Evolutionary conservation across 2,329 filamentous ascomycete genomes (phyloP), one percentile per base, ranked within the genome.

Genomic region (Grosmannia huntii): DNA sequence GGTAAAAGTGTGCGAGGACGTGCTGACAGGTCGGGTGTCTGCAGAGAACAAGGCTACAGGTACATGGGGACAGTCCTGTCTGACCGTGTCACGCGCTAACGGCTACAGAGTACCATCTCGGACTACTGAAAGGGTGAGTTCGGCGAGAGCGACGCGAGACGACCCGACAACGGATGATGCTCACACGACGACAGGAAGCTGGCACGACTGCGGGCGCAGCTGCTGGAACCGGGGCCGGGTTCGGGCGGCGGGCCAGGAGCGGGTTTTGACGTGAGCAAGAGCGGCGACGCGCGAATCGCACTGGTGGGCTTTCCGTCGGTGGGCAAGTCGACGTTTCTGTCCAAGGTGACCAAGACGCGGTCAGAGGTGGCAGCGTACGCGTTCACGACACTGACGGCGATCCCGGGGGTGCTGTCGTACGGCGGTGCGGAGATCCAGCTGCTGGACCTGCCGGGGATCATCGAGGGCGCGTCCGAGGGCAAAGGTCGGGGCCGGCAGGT

Each of bases 261-360:
- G 3, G 94, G 94, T 11, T 99, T 95, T 71, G 88, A 92, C 68
- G 94, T 99, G 49, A 94, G 87, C 71, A 99, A 99, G 74, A 92
- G 87, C 64, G 94, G 94, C 62, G 94, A 99, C 76, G 94, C 94
- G 16, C 85, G 94, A 67, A 97, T 99, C 73, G 90, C 95, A 1
- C 83, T 99, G 2, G 95, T 99, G 57, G 94, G 94, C n/a, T 99
- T 99, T 66, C 94, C 95, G 0, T 99, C 95, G 0, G 94, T 99
- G 56, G 94, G 94, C 70, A 99, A 99, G 76, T 99, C 94, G 2
- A 99, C 94, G 0, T 97, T 99, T 69, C 72, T 99, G n/a, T 96
- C 91, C 54, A 96, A 97, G 69, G 95, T 99, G 70, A 99, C 94
- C 55, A 97, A 96, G 75, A 99, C 95, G 46, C 90, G 90, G 68